phyloP scores from a whole-genome alignment of 2,329 filamentous ascomycete genomes.

The Microcyclosporella mali region DNA sequence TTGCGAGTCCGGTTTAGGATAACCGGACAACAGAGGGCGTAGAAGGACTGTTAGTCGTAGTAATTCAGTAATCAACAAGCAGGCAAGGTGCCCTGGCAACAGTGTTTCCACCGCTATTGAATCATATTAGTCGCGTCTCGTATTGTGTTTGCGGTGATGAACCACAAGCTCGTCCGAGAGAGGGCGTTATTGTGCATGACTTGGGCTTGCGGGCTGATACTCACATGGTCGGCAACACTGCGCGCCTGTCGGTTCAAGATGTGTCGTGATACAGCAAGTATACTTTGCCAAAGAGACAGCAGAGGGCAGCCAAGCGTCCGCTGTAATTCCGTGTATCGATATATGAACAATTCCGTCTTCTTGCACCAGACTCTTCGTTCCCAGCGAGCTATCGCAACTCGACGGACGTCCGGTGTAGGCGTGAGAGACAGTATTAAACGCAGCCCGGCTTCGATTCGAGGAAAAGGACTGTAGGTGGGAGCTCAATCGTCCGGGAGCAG shows the following conservation, averaged over 20 bases:
- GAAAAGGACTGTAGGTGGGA: constrained; percentile 3
- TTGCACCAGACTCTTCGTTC: constrained; percentile 7
- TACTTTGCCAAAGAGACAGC: constrained; percentile 5
- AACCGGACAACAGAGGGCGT: constrained; percentile 15
- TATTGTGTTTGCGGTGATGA: background rate
- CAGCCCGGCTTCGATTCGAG: constrained; percentile 5
- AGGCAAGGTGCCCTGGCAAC: constrained; percentile 9
- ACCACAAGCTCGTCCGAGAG: background rate
- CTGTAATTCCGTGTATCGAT: constrained; percentile 6
- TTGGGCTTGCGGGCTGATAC: background rate
- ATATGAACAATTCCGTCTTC: constrained; percentile 20
- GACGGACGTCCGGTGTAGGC: constrained; percentile 6
- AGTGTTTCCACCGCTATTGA: constrained; percentile 11
- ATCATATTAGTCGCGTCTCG: constrained; percentile 6
- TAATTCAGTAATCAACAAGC: constrained; percentile 5
- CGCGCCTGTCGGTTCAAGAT: constrained; percentile 6
- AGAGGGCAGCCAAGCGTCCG: constrained; percentile 8
- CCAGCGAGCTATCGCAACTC: constrained; percentile 1
- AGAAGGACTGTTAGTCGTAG: constrained; percentile 11
- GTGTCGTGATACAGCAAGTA: constrained; percentile 8
- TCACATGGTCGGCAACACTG: constrained; percentile 10
- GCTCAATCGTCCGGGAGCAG: background rate
- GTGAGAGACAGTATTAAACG: constrained; percentile 7
- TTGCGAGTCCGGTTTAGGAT: constrained; percentile 17
- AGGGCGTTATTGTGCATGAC: background rate